These are phyloP conservation scores for Neurospora cerealis DNA, from an alignment of 495 filamentous ascomycete genomes.

Conservation along the genomic window DNA sequence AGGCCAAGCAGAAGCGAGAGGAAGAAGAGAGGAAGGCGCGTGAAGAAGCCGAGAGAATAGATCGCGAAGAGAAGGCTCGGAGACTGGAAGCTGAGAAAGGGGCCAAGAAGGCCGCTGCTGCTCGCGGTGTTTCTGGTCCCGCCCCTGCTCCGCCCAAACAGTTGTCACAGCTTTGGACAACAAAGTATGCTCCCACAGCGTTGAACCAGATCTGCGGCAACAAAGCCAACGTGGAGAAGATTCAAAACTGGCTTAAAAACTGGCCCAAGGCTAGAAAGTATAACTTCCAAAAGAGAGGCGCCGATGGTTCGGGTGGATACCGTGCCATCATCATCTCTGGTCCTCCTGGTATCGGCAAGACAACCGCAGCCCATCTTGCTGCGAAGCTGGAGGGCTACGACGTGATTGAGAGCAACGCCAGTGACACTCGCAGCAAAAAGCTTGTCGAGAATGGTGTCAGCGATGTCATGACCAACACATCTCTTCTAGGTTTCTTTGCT, in stretches of 20 bases:
- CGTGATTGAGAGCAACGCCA: constrained; percentile 89
- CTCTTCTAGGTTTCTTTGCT: constrained; percentile 86
- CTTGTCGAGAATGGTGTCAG: constrained; percentile 77
- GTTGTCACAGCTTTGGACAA: constrained; percentile 79
- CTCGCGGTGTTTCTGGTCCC: constrained; percentile 27
- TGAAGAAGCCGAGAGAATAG: constrained; percentile 73
- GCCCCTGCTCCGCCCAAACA: constrained; percentile 30
- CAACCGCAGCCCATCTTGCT: constrained; percentile 88
- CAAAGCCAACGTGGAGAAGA: constrained; percentile 78
- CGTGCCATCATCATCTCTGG: constrained; percentile 89
- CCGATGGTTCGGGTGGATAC: constrained; percentile 68
- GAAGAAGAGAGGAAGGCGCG: constrained; percentile 69
- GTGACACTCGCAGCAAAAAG: constrained; percentile 96
- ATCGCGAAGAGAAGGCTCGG: constrained; percentile 49
- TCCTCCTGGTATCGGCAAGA: constrained; percentile 95
- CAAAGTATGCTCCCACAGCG: constrained; percentile 82
- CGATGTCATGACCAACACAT: constrained; percentile 88
- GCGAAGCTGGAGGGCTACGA: constrained; percentile 91
- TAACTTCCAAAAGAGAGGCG: constrained; percentile 66
- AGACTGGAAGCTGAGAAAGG: constrained; percentile 38
- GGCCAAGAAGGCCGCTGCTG: constrained; percentile 34
- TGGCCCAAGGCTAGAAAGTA: constrained; percentile 67
- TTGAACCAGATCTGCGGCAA: constrained; percentile 91
- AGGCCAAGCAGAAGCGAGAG: constrained; percentile 69
- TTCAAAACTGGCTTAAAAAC: constrained; percentile 74